Evolutionary conservation across 1,284 basidiomycete species (phyloP), one percentile per base, ranked within the genome.

Genomic region (Microbotryomycetes sp.): DNA sequence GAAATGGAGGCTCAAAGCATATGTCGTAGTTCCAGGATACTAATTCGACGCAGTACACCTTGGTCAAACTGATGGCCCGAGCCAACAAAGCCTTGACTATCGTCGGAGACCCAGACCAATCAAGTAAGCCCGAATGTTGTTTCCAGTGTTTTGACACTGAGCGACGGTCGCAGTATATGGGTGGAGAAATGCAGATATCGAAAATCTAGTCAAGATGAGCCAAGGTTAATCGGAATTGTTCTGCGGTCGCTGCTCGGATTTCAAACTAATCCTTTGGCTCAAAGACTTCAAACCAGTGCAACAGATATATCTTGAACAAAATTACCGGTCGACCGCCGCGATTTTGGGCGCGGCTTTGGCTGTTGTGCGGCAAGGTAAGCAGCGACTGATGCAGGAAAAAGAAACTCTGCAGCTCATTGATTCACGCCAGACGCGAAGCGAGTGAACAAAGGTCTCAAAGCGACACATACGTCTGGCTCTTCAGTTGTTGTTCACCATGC

Each of bases 91-190:
- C 85, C 63, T 80, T 92, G 28, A 91, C 87, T 4, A 82, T 93
- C 45, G 91, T 96, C 3, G 91, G 91, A 0, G 91, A 96, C 76
- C 91, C 91, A 0, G 91, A 96, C 75, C 91, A 94, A 73, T 90
- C 88, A 4, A 93, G 85, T 85, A 61, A 54, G 79, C 72, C 45
- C 2, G n/a, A 11, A 24, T 27, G n/a, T 52, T 28, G 16, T 4
- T 6, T n/a, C 5, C n/a, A 5, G 41, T 21, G 27, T 16, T 3
- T n/a, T 4, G 6, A 15, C 21, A 15, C 9, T 5, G 29, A 15
- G n/a, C n/a, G n/a, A n/a, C n/a, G n/a, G n/a, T 30, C 56, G n/a
- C 48, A 85, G 83, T 91, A 60, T 91, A 91, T 69, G 89, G 89
- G 15, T 94, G 91, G 91, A 82, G 91, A 6, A 86, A 87, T 13